phyloP scores from a whole-genome alignment of 495 filamentous ascomycete species.

The Parathielavia hyrcaniae region DNA sequence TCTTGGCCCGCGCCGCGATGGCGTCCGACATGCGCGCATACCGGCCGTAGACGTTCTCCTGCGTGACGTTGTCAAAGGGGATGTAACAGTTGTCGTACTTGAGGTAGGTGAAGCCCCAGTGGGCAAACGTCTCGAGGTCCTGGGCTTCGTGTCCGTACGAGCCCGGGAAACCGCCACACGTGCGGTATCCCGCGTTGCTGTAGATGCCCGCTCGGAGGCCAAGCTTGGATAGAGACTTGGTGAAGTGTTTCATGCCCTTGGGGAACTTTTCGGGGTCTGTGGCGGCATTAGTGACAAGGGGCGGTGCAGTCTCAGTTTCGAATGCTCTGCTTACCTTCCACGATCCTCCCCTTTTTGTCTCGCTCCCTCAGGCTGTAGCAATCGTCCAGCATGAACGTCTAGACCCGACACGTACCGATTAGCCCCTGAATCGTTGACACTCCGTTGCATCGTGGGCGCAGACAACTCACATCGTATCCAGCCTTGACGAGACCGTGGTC shows the following conservation, averaged over 20 bases:
- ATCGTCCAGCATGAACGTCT: slow-evolving; percentile 15
- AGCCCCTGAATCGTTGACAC: not conserved
- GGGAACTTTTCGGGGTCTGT: slow-evolving; percentile 25
- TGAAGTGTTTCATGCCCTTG: slow-evolving; percentile 26
- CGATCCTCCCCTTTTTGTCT: not conserved
- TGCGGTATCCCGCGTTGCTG: slow-evolving; percentile 29
- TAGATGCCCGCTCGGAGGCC: slow-evolving; percentile 36
- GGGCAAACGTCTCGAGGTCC: slow-evolving; percentile 41
- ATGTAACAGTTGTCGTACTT: slow-evolving; percentile 52
- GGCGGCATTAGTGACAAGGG: not conserved
- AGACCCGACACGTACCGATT: not conserved
- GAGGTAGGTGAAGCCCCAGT: slow-evolving; percentile 42
- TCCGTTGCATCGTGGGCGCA: not conserved
- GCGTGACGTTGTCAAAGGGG: slow-evolving; percentile 26
- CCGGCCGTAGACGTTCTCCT: slow-evolving; percentile 30
- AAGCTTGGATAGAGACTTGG: slow-evolving; percentile 27
- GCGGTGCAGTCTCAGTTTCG: too few relatives aligned
- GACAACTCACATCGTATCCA: slow-evolving; percentile 5
- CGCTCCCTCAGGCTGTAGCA: slow-evolving; percentile 12
- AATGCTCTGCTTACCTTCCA: not conserved
- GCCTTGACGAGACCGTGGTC: slow-evolving; percentile 9
- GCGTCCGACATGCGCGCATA: slow-evolving; percentile 31
- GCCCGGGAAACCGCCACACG: slow-evolving; percentile 35
- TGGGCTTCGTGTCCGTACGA: slow-evolving; percentile 39
- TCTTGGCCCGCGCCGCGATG: slow-evolving; percentile 18